phyloP scores from a whole-genome alignment of 768 basidiomycete genomes.

The Boletus pseudo-olivaceus region DNA sequence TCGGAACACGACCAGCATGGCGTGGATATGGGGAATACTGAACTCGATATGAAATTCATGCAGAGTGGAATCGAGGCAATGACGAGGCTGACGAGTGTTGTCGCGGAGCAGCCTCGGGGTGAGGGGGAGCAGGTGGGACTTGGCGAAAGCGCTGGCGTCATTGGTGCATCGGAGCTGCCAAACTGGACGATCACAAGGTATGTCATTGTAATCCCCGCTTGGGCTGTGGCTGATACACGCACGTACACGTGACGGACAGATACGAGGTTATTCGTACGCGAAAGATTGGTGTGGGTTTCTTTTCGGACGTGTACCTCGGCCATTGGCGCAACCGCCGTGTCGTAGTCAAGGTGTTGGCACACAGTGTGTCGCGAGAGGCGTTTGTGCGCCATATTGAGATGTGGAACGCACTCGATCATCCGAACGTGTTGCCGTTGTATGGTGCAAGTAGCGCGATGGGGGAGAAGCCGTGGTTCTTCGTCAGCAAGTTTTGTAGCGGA shows the following conservation, averaged over 20 bases:
- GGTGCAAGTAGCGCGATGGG: slow-evolving; percentile 73
- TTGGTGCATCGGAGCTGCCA: slow-evolving; percentile 40
- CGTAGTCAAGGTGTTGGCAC: slow-evolving; percentile 69
- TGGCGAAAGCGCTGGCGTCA: neutral
- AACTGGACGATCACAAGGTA: slow-evolving; percentile 76
- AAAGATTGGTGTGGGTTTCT: slow-evolving; percentile 70
- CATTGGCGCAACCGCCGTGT: slow-evolving; percentile 64
- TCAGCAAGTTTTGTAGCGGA: slow-evolving; percentile 67
- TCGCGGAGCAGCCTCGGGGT: neutral
- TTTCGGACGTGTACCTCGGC: slow-evolving; percentile 77
- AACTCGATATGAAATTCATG: slow-evolving; percentile 59
- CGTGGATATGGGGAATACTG: neutral
- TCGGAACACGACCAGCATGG: neutral
- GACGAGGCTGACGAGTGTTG: slow-evolving; percentile 49
- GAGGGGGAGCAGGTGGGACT: neutral
- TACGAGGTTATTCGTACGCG: slow-evolving; percentile 73
- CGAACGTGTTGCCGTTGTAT: slow-evolving; percentile 67
- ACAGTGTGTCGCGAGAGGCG: slow-evolving; percentile 54
- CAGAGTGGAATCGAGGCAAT: slow-evolving; percentile 72
- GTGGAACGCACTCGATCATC: slow-evolving; percentile 68
- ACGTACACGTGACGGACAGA: slow-evolving; percentile 26
- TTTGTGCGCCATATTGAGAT: slow-evolving; percentile 70
- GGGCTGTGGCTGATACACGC: neutral
- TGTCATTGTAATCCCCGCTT: neutral
- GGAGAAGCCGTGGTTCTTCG: slow-evolving; percentile 75